Evolutionary conservation across 805 yeast species (phyloP).

Genomic region (Sugiyamaella chiloensis): DNA sequence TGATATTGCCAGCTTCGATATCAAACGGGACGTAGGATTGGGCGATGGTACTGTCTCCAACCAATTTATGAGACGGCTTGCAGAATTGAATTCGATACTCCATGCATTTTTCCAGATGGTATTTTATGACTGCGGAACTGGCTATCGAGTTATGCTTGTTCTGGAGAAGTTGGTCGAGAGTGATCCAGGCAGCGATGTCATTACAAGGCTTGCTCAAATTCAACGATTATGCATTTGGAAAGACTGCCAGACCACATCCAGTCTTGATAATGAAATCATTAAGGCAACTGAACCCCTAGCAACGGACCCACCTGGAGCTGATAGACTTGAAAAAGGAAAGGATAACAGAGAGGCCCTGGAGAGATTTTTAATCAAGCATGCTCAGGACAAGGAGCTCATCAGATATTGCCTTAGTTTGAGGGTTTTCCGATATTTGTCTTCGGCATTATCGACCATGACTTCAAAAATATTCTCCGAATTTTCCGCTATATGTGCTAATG

Average conservation of each 20-base stretch:
- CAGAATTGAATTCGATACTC: conserved; percentile 16
- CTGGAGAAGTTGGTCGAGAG: conserved; percentile 16
- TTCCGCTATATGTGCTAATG: conserved; percentile 20
- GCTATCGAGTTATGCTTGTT: conserved; percentile 23
- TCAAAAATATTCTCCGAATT: conserved; percentile 21
- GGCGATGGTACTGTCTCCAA: conserved; percentile 11
- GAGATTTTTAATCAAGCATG: background rate
- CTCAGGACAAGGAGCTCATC: conserved; percentile 13
- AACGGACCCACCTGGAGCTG: conserved; percentile 13
- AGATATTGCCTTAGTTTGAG: too few relatives aligned
- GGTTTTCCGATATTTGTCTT: conserved; percentile 20
- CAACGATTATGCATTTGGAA: conserved; percentile 31
- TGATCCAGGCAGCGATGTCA: conserved; percentile 15
- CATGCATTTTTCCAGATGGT: conserved; percentile 24
- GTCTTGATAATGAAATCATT: conserved; percentile 13
- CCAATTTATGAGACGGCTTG: conserved; percentile 12
- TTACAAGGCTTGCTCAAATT: conserved; percentile 24
- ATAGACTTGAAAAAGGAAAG: conserved; percentile 18
- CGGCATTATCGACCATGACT: conserved; percentile 13
- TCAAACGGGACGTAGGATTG: background rate
- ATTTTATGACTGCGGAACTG: conserved; percentile 26
- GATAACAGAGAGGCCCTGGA: conserved; percentile 22
- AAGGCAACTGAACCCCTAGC: conserved; percentile 23
- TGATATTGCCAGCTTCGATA: conserved; percentile 1
- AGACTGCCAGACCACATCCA: conserved; percentile 21